Base-by-base conservation (phyloP, 257 asterid genomes). In the Scutellaria galericulata region DNA sequence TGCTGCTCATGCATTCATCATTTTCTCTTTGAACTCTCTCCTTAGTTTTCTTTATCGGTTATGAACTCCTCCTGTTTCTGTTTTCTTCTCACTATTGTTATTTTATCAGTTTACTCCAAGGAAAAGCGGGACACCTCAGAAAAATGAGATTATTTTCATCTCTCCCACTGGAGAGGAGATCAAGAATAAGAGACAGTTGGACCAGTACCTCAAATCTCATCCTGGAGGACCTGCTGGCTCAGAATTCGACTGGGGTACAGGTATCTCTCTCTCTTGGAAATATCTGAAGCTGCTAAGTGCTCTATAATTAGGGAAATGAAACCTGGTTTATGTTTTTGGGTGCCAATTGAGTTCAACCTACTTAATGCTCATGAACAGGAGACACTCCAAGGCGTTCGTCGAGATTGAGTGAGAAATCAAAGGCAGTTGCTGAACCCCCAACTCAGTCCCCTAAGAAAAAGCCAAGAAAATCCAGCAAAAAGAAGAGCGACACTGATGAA, bases 161-260 rank as follows among this genome's bases (percentile, higher is more conserved):
- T 60, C 96, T 37, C 94, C 92, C 0, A 81, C 81, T 35, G 90
- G 92, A 24, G 96, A 89, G 71, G 89, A 89, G 84, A 84, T 89
- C 60, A 87, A 73, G 81, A 86, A 42, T 67, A 88, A 82, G 85
- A 87, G 71, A 51, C 91, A 89, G 78, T 55, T 89, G 80, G 85
- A 81, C 56, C 86, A 73, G 70, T 86, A 89, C 86, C 86, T 89
- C 70, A 89, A 86, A 74, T 80, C 94, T 71, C 89, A 89, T 64
- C 83, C 90, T 39, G 93, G 84, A 42, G 89, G 83, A 22, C 89
- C 86, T 53, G 68, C 87, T 12, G 7, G 64, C 68, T 78, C 83
- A 0, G 91, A 83, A 41, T 89, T 87, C 77, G 85, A 86, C 54
- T 87, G 93, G 94, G 50, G 84, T 37, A 68, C 83, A 65, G 91